Conservation (phyloP, 495 filamentous ascomycete genomes). For the Usnea hakonensis region DNA sequence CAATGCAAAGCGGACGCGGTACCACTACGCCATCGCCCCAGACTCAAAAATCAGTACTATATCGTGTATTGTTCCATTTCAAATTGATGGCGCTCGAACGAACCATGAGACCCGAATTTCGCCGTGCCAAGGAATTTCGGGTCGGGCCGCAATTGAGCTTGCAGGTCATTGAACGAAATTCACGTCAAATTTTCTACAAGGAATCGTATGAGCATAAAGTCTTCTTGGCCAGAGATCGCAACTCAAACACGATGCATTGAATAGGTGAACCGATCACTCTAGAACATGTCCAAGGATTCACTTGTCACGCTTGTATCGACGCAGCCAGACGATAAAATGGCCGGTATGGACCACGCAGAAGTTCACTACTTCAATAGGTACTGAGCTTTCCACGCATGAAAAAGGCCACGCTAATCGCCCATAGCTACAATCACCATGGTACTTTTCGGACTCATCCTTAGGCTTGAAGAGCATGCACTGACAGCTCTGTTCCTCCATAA, state of each 20-base stretch:
- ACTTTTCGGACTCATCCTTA: slow-evolving; percentile 30
- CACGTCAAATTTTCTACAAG: neutral
- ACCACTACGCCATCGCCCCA: slow-evolving; percentile 23
- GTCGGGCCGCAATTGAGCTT: neutral
- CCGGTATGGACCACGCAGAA: slow-evolving; percentile 74
- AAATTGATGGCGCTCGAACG: no score
- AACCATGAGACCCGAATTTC: no score
- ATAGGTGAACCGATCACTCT: neutral
- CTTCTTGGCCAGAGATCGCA: neutral
- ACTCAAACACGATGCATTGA: neutral
- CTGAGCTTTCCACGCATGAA: slow-evolving; percentile 17
- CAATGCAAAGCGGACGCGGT: slow-evolving; percentile 25
- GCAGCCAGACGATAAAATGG: slow-evolving; percentile 37
- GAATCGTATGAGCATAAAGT: neutral
- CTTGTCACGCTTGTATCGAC: neutral
- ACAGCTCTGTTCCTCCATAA: slow-evolving; percentile 19
- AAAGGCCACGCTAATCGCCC: slow-evolving; percentile 25
- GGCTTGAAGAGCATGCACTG: slow-evolving; percentile 19
- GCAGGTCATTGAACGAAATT: neutral
- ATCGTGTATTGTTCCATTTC: no score
- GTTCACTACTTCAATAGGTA: slow-evolving; percentile 97
- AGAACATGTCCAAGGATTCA: neutral
- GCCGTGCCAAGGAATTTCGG: neutral
- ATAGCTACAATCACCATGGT: slow-evolving; percentile 95
- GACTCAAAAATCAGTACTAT: neutral